Evolutionary conservation across 768 basidiomycete genomes (phyloP).

Genomic region (Ramaria sp.): DNA sequence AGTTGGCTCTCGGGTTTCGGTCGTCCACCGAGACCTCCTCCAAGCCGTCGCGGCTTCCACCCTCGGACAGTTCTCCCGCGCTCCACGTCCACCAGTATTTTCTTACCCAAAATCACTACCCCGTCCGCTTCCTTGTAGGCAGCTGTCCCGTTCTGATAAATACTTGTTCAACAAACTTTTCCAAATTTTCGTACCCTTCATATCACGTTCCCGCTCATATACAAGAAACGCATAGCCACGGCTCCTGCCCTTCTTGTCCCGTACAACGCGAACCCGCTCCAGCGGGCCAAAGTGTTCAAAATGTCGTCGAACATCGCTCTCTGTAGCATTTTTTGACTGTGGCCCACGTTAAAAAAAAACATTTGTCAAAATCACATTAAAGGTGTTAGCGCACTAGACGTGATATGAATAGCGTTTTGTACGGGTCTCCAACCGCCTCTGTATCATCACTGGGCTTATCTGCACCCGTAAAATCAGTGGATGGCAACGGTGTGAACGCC

Average conservation of each 20-base stretch:
- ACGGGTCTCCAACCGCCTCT: conserved; percentile 90
- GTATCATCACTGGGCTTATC: conserved; percentile 90
- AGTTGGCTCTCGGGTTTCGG: conserved; percentile 59
- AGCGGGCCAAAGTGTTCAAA: conserved; percentile 94
- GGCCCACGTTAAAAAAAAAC: conserved; percentile 6
- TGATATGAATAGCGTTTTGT: conserved; percentile 96
- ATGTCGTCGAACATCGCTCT: conserved; percentile 85
- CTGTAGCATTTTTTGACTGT: conserved; percentile 86
- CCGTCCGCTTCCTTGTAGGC: conserved; percentile 99
- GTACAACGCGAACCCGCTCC: conserved; percentile 87
- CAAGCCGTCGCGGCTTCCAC: conserved; percentile 94
- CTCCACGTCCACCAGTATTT: conserved; percentile 96
- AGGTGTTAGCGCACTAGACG: conserved; percentile 51
- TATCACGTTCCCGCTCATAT: conserved; percentile 95
- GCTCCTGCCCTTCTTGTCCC: conserved; percentile 79
- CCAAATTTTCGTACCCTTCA: conserved; percentile 75
- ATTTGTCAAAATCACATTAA: conserved; percentile 9
- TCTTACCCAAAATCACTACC: conserved; percentile 89
- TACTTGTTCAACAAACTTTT: background rate
- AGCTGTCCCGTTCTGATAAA: conserved; percentile 29
- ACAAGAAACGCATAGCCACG: conserved; percentile 95
- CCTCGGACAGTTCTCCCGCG: conserved; percentile 95
- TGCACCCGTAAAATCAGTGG: conserved; percentile 22
- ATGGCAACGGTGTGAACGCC: background rate
- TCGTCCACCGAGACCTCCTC: conserved; percentile 98